These are phyloP conservation scores for Penicillium angulare DNA, from an alignment of 495 filamentous ascomycete species.

Conservation along the genomic window DNA sequence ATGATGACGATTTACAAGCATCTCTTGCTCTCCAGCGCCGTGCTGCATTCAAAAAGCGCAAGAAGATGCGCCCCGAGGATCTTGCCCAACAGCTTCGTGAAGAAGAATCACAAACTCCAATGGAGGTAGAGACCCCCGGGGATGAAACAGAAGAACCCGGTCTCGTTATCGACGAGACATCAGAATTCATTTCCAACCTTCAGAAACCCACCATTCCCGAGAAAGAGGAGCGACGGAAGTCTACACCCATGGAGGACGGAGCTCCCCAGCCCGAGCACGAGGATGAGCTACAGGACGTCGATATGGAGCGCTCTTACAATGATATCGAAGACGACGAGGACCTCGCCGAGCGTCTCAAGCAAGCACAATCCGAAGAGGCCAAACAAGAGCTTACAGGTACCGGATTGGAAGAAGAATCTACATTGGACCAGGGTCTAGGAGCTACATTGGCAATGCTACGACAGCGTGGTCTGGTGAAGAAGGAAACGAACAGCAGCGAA, in stretches of 20 bases:
- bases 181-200: conserved; percentile 88
- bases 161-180: conserved; percentile 89
- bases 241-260: conserved; percentile 45
- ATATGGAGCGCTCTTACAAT: conserved; percentile 60
- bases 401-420: conserved; percentile 83
- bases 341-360: conserved; percentile 46
- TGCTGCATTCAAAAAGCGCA: conserved; percentile 84
- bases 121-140: conserved; percentile 46
- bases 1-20: conserved; percentile 91
- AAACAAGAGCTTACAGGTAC: conserved; percentile 59
- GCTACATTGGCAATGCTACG: conserved; percentile 77
- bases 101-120: conserved; percentile 59
- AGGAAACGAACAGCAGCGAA: conserved; percentile 58
- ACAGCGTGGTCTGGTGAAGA: conserved; percentile 77
- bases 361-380: conserved; percentile 43
- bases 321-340: conserved; percentile 57
- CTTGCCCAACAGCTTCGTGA: conserved; percentile 79
- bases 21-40: conserved; percentile 77
- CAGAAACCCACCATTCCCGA: conserved; percentile 68
- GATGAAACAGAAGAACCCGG: conserved; percentile 62
- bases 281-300: conserved; percentile 55
- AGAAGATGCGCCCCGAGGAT: conserved; percentile 78
- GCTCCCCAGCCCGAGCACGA: conserved; percentile 47
- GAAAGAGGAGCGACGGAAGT: conserved; percentile 44
- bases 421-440: conserved; percentile 72